A percentile compares a stretch with the other conserved stretches of the same genome.
These are phyloP conservation scores for Sextonia rubra DNA, from an alignment of 164 flowering plant genomes.

Conservation along the genomic window DNA sequence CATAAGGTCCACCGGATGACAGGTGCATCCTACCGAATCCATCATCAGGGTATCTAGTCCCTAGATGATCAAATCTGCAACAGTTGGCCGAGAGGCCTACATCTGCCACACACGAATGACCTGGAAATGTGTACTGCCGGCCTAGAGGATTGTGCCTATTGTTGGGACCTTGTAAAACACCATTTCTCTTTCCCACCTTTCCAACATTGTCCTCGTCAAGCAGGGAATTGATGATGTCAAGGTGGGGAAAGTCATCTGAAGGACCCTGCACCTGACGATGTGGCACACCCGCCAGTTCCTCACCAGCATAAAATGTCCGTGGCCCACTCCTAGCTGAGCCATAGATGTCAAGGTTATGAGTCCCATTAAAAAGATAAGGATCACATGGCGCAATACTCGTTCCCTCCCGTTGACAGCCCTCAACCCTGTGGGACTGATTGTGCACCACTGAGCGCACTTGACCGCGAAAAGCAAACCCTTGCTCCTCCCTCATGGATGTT, in stretches of 20 bases:
- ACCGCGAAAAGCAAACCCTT: slow-evolving; percentile 49
- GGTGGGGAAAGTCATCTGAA: slow-evolving; percentile 88
- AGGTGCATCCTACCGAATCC: slow-evolving; percentile 40
- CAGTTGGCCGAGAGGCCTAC: slow-evolving; percentile 37
- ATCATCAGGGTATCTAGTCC: slow-evolving; percentile 49
- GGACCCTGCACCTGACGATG: slow-evolving; percentile 21
- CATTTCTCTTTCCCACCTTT: slow-evolving; percentile 16
- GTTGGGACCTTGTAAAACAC: slow-evolving; percentile 22
- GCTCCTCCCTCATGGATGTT: slow-evolving; percentile 37
- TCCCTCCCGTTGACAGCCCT: slow-evolving; percentile 33
- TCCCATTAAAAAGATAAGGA: slow-evolving; percentile 22
- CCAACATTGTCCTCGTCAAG: slow-evolving; percentile 70
- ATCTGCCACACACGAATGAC: slow-evolving; percentile 36
- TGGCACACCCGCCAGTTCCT: slow-evolving; percentile 37
- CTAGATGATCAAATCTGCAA: slow-evolving; percentile 49
- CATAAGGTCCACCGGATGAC: slow-evolving; percentile 33
- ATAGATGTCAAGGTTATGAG: slow-evolving; percentile 32
- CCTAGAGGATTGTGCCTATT: slow-evolving; percentile 31
- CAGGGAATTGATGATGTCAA: slow-evolving; percentile 85
- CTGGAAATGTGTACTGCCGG: slow-evolving; percentile 51
- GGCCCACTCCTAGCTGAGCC: slow-evolving; percentile 23
- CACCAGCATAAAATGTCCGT: slow-evolving; percentile 25
- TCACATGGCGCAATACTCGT: slow-evolving; percentile 21
- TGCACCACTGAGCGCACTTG: slow-evolving; percentile 35
- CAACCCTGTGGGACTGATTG: slow-evolving; percentile 43